Evolutionary conservation across 2,329 filamentous ascomycete genomes (phyloP).

Genomic region (Apiospora rasikravindrae): DNA sequence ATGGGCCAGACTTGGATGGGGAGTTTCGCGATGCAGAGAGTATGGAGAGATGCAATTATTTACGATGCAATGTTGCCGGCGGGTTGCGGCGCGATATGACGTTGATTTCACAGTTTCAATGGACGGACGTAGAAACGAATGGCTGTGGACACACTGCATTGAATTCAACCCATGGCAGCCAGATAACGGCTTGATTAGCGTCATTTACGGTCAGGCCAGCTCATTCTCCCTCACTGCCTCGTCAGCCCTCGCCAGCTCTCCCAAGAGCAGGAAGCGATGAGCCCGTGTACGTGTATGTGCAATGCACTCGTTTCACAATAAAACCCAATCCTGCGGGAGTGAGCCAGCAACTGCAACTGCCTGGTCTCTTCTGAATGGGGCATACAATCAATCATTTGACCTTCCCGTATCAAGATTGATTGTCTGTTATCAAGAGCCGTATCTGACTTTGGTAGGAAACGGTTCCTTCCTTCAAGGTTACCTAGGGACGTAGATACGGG

Average conservation of each 20-base stretch:
- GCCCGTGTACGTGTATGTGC: neutral
- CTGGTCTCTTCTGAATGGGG: no score
- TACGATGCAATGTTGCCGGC: slow-evolving; percentile 3
- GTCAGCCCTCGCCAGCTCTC: neutral
- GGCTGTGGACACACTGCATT: slow-evolving; percentile 17
- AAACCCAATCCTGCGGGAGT: neutral
- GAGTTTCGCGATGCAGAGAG: neutral
- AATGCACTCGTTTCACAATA: neutral
- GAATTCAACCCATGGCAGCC: slow-evolving; percentile 9
- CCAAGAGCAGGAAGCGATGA: neutral
- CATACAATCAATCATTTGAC: neutral
- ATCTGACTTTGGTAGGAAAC: neutral
- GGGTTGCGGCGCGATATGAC: slow-evolving; percentile 16
- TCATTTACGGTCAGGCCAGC: slow-evolving; percentile 13
- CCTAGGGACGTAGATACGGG: neutral
- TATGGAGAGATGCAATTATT: neutral
- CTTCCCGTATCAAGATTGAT: neutral
- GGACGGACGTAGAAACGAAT: slow-evolving; percentile 1
- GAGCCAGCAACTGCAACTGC: neutral
- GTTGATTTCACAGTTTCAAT: slow-evolving; percentile 5
- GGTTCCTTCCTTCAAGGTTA: neutral
- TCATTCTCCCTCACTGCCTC: neutral
- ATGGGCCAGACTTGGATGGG: neutral
- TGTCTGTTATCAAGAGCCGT: neutral
- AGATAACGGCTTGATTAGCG: neutral